phyloP scores from a whole-genome alignment of 805 yeast genomes.

The Yarrowia deformans region DNA sequence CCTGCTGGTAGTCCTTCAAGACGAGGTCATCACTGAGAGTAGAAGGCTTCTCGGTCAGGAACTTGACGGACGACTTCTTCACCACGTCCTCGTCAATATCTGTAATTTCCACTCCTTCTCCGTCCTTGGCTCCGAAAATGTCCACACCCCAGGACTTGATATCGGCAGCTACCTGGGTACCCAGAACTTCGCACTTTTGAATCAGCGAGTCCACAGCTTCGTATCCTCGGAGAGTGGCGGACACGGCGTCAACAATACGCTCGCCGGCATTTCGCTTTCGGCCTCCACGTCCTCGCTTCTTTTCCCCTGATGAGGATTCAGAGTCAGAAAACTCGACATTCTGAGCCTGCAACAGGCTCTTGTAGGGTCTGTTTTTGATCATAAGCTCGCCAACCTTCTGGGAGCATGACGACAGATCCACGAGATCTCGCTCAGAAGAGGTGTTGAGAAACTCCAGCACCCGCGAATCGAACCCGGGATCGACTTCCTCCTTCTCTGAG shows the following conservation, averaged over 20 bases:
- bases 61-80: conserved; percentile 14
- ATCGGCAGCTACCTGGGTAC: conserved; percentile 71
- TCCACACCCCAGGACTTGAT: conserved; percentile 90
- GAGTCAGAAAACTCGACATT: conserved; percentile 60
- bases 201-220: conserved; percentile 94
- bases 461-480: conserved; percentile 64
- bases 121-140: conserved; percentile 58
- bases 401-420: conserved; percentile 77
- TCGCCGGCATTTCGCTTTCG: conserved; percentile 71
- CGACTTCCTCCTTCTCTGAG: conserved; percentile 56
- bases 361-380: conserved; percentile 74
- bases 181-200: conserved; percentile 79
- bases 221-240: conserved; percentile 80
- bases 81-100: conserved; percentile 53
- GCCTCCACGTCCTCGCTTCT: conserved; percentile 52
- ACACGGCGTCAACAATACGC: conserved; percentile 72
- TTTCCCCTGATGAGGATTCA: conserved; percentile 42
- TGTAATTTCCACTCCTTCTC: conserved; percentile 71
- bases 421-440: conserved; percentile 75
- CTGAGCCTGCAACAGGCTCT: conserved; percentile 64
- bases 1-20: conserved; percentile 90
- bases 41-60: conserved; percentile 72
- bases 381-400: conserved; percentile 70
- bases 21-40: conserved; percentile 67
- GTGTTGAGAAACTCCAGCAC: conserved; percentile 79